A percentile compares a stretch with the other conserved stretches of the same genome.
These are phyloP conservation scores for Boletales sp. DNA, from an alignment of 768 basidiomycete genomes.

Conservation along the genomic window DNA sequence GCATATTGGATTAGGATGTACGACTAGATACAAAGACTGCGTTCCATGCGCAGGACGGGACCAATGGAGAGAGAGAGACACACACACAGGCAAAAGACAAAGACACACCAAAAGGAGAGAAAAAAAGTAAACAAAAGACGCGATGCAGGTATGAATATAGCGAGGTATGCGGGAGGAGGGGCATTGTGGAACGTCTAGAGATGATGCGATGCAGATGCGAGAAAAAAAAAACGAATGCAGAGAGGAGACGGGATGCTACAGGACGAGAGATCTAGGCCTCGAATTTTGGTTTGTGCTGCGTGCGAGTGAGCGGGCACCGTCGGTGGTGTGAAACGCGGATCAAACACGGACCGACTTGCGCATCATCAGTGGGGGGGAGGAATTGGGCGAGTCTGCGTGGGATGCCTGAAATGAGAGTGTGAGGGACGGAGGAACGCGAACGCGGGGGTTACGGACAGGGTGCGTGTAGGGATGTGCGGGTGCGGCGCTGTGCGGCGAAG, in stretches of 20 bases:
- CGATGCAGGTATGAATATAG: slow-evolving; percentile 33
- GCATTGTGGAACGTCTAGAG: slow-evolving; percentile 27
- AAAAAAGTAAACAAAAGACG: slow-evolving; percentile 17
- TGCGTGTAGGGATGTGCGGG: slow-evolving; percentile 33
- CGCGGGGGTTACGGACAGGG: too few relatives aligned
- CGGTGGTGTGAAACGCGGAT: too few relatives aligned
- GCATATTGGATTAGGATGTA: too few relatives aligned
- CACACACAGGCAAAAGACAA: too few relatives aligned
- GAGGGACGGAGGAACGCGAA: too few relatives aligned
- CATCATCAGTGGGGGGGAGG: slow-evolving; percentile 54
- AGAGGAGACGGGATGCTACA: slow-evolving; percentile 3
- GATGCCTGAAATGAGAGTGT: slow-evolving; percentile 32
- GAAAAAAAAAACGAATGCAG: slow-evolving; percentile 6
- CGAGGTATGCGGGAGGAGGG: slow-evolving; percentile 29
- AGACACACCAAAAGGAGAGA: slow-evolving; percentile 13
- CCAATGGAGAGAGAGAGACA: too few relatives aligned
- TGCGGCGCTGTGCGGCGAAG: slow-evolving; percentile 32
- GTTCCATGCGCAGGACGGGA: too few relatives aligned
- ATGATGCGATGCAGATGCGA: slow-evolving; percentile 26
- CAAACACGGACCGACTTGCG: slow-evolving; percentile 43
- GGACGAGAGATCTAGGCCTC: slow-evolving; percentile 18
- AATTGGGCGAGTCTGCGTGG: slow-evolving; percentile 34
- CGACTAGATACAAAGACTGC: too few relatives aligned
- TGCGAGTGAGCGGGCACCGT: not conserved
- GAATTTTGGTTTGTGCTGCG: slow-evolving; percentile 34